Evolutionary conservation across 2,329 filamentous ascomycete species (phyloP).

Genomic region (Clarireedia hainanense): DNA sequence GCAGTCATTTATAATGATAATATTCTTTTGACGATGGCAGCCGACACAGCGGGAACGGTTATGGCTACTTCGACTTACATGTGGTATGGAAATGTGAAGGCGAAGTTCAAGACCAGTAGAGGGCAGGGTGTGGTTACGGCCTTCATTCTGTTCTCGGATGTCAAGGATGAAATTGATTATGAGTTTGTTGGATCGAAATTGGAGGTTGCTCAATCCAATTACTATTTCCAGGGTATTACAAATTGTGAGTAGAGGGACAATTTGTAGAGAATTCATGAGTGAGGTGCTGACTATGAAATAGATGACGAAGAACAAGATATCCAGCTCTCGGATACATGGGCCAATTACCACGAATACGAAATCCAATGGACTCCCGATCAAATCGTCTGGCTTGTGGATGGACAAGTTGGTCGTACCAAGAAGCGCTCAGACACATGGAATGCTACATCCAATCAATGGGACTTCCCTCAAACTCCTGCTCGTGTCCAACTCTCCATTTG

Average conservation of each 20-base stretch:
- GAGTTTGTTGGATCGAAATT: conserved; percentile 85
- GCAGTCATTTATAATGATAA: conserved; percentile 60
- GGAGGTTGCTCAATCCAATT: conserved; percentile 79
- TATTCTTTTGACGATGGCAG: conserved; percentile 82
- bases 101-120: conserved; percentile 74
- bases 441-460: conserved; percentile 68
- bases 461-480: conserved; percentile 84
- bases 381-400: conserved; percentile 84
- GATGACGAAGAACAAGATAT: conserved; percentile 72
- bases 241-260: conserved; percentile 56
- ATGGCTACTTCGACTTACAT: conserved; percentile 79
- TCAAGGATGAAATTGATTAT: conserved; percentile 98
- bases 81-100: conserved; percentile 94
- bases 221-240: conserved; percentile 89
- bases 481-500: conserved; percentile 92
- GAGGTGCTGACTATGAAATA: conserved; percentile 33
- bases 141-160: conserved; percentile 90
- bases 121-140: conserved; percentile 90
- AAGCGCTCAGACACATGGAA: conserved; percentile 81
- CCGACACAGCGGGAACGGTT: conserved; percentile 77
- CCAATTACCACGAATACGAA: conserved; percentile 81
- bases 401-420: conserved; percentile 64
- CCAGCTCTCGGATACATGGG: conserved; percentile 60
- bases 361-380: conserved; percentile 85
- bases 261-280: not conserved